phyloP scores from a whole-genome alignment of 2,329 filamentous ascomycete species.

The Alternaria rosae region DNA sequence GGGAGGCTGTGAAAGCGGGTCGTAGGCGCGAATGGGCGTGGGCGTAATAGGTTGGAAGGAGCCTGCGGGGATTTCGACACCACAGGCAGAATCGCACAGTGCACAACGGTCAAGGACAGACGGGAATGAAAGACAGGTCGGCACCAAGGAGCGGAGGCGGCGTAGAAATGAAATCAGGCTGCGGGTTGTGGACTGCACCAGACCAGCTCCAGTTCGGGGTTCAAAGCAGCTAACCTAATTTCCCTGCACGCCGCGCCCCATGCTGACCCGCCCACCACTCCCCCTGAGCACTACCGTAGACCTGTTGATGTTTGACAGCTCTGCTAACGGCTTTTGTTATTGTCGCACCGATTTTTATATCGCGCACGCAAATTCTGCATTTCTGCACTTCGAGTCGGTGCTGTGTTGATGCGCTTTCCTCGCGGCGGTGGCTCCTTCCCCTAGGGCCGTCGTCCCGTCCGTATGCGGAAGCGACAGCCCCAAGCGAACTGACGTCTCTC shows the following conservation, averaged over 20 bases:
- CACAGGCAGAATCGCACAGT: not conserved
- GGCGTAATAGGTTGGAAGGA: not conserved
- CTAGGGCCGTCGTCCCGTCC: not conserved
- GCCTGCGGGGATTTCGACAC: not conserved
- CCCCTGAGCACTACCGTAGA: constrained; percentile 16
- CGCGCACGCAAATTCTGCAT: constrained; percentile 3
- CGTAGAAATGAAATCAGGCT: constrained; percentile 16
- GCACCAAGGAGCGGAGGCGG: constrained; percentile 12
- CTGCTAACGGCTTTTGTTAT: constrained; percentile 2
- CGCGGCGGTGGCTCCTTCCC: not conserved
- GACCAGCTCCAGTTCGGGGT: constrained; percentile 10
- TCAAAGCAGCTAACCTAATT: constrained; percentile 10
- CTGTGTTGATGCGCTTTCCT: not conserved
- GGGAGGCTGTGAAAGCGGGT: constrained; percentile 3
- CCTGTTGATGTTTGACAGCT: not conserved
- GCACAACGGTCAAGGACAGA: constrained; percentile 15
- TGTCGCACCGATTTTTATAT: not conserved
- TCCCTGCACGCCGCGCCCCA: constrained; percentile 13
- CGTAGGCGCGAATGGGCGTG: not conserved
- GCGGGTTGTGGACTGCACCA: constrained; percentile 7
- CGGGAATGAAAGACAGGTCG: constrained; percentile 15
- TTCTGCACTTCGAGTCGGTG: not conserved
- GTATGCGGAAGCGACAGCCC: not conserved
- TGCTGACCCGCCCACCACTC: constrained; percentile 12
- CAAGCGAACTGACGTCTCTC: constrained; percentile 2